phyloP scores from a whole-genome alignment of 129 eudicot species.

The Centaurea solstitialis region DNA sequence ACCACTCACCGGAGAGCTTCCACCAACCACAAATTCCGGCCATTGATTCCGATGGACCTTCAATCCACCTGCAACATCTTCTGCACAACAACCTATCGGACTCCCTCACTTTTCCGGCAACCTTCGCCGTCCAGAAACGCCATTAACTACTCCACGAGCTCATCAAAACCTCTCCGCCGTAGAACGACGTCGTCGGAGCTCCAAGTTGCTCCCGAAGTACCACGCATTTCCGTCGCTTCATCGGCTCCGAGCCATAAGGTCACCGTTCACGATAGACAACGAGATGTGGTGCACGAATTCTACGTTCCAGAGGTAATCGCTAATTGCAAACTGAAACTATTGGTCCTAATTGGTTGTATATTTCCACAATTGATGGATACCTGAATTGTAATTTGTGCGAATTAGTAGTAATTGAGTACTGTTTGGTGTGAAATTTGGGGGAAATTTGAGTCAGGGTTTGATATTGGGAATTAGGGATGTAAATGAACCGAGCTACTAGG shows the following conservation, averaged over 20 bases:
- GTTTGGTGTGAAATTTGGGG: neutral
- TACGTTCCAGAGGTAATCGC: conserved; percentile 79
- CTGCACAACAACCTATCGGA: conserved; percentile 41
- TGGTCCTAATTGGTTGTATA: neutral
- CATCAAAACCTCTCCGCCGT: conserved; percentile 33
- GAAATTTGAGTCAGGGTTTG: neutral
- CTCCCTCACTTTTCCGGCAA: conserved; percentile 34
- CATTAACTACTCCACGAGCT: conserved; percentile 9
- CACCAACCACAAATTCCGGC: conserved; percentile 1
- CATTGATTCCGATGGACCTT: conserved; percentile 51
- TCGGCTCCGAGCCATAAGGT: conserved; percentile 75
- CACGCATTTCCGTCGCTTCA: conserved; percentile 39
- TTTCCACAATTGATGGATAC: neutral
- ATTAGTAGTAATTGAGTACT: neutral
- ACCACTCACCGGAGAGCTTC: conserved; percentile 26
- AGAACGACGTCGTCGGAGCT: conserved; percentile 55
- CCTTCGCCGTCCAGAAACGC: neutral
- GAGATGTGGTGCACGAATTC: conserved; percentile 79
- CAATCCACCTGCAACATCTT: conserved; percentile 43
- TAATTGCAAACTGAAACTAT: neutral
- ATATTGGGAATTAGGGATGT: neutral
- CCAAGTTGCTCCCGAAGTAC: conserved; percentile 31
- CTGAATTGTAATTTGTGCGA: neutral
- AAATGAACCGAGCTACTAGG: no score
- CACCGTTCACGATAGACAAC: conserved; percentile 84